Conservation (phyloP, 2,329 filamentous ascomycete genomes). For the Fusarium buxicola region DNA sequence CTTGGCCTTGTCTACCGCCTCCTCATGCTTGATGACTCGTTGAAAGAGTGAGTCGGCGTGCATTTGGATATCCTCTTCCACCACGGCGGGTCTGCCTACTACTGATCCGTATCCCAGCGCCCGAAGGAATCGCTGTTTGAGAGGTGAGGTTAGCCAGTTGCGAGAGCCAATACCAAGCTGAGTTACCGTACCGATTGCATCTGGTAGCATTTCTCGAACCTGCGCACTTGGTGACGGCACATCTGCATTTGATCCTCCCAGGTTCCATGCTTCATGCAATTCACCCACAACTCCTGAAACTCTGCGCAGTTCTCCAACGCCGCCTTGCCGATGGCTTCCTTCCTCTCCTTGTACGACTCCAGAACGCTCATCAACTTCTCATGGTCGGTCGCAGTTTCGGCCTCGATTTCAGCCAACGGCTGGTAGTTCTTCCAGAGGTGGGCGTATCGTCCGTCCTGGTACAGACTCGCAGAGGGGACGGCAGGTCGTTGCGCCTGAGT, state of each 20-base stretch:
- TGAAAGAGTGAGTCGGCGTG: slow-evolving; percentile 93
- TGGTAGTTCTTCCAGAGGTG: slow-evolving; percentile 94
- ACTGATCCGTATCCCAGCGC: slow-evolving; percentile 86
- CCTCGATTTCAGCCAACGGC: slow-evolving; percentile 76
- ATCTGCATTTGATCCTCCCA: slow-evolving; percentile 78
- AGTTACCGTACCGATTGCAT: slow-evolving; percentile 77
- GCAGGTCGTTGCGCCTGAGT: slow-evolving; percentile 29
- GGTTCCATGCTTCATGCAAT: slow-evolving; percentile 82
- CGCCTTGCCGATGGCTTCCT: slow-evolving; percentile 79
- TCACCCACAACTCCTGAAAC: slow-evolving; percentile 84
- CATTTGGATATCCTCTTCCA: slow-evolving; percentile 93
- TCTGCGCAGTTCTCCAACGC: slow-evolving; percentile 94
- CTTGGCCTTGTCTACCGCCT: slow-evolving; percentile 76
- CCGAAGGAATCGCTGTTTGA: slow-evolving; percentile 80
- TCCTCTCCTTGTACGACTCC: slow-evolving; percentile 85
- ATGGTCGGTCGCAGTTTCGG: slow-evolving; percentile 76
- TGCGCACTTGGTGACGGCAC: slow-evolving; percentile 81
- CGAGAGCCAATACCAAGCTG: not conserved
- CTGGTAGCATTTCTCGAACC: slow-evolving; percentile 87
- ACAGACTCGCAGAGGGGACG: slow-evolving; percentile 65
- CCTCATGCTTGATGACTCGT: slow-evolving; percentile 86
- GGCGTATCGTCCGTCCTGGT: slow-evolving; percentile 74
- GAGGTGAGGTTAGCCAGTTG: slow-evolving; percentile 29
- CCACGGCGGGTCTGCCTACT: slow-evolving; percentile 70
- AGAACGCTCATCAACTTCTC: slow-evolving; percentile 85